phyloP scores from a whole-genome alignment of 495 filamentous ascomycete genomes.

The Chaetomidium leptoderma region DNA sequence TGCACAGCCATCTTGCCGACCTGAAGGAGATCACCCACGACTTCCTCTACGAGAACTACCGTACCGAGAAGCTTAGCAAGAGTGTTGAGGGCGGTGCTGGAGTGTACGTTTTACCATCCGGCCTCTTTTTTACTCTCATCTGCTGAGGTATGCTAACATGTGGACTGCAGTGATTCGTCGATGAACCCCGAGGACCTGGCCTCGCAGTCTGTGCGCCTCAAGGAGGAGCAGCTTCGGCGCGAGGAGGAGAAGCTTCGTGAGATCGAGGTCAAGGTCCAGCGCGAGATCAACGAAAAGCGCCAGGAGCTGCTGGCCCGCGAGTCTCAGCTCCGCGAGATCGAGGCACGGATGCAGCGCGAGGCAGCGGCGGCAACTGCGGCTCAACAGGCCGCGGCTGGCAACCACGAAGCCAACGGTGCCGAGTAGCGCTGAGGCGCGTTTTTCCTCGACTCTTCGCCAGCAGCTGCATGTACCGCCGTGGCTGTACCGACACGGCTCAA shows the following conservation, averaged over 20 bases:
- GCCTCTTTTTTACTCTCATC: constrained; percentile 1
- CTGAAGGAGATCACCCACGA: constrained; percentile 99
- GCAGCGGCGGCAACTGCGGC: constrained; percentile 34
- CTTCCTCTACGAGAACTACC: constrained; percentile 99
- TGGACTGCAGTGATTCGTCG: constrained; percentile 60
- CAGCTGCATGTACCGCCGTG: constrained; percentile 13
- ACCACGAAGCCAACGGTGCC: constrained; percentile 48
- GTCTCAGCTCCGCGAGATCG: constrained; percentile 94
- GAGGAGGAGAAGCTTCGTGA: constrained; percentile 99
- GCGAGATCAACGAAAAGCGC: constrained; percentile 99
- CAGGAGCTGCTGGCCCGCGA: constrained; percentile 97
- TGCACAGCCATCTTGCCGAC: constrained; percentile 96
- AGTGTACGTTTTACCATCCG: constrained; percentile 59
- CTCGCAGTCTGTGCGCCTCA: constrained; percentile 92
- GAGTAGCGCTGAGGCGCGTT: constrained; percentile 36
- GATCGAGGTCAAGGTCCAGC: constrained; percentile 98
- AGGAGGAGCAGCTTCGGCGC: constrained; percentile 97
- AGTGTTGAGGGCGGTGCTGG: constrained; percentile 86
- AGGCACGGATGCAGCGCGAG: constrained; percentile 58
- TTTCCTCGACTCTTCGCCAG: background rate
- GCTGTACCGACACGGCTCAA: constrained; percentile 24
- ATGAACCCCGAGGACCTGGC: constrained; percentile 98
- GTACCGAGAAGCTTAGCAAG: constrained; percentile 99
- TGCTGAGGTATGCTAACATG: constrained; percentile 32
- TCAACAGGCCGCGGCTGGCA: constrained; percentile 27